Percentiles rank a stretch among this genome's conserved stretches.
Conservation (phyloP, 371 early-diverging fungal genomes). For the Lichtheimia hyalospora region DNA sequence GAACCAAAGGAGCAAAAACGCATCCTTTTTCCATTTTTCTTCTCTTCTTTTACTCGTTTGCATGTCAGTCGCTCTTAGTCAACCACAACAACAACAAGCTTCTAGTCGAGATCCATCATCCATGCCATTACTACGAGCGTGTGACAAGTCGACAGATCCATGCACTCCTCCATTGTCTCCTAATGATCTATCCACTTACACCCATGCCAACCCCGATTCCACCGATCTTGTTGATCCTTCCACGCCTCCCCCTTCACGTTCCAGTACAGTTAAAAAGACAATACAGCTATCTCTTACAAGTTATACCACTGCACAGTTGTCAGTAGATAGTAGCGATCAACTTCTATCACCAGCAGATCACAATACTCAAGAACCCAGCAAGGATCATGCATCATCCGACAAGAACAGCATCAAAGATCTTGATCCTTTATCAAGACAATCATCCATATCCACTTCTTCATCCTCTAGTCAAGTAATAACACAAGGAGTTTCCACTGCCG, state of each 20-base stretch:
- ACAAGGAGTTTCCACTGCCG: conserved; percentile 3
- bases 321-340: neutral
- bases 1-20: neutral
- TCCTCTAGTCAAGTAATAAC: neutral
- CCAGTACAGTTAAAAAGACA: neutral
- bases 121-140: no score
- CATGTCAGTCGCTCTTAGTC: neutral
- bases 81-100: neutral
- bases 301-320: neutral
- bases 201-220: no score
- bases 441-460: neutral
- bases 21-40: conserved; percentile 1
- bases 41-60: conserved; percentile 2
- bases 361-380: neutral
- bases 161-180: conserved; percentile 5
- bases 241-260: conserved; percentile 1
- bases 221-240: neutral
- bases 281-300: neutral
- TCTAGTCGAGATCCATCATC: neutral
- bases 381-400: no score
- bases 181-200: neutral
- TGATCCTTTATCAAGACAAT: neutral
- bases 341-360: neutral
- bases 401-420: no score
- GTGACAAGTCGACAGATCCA: neutral